A percentile compares a stretch with the other conserved stretches of the same genome.
Evolutionary conservation across 176 grass and related monocot species (phyloP).

Genomic region (Olyra latifolia): DNA sequence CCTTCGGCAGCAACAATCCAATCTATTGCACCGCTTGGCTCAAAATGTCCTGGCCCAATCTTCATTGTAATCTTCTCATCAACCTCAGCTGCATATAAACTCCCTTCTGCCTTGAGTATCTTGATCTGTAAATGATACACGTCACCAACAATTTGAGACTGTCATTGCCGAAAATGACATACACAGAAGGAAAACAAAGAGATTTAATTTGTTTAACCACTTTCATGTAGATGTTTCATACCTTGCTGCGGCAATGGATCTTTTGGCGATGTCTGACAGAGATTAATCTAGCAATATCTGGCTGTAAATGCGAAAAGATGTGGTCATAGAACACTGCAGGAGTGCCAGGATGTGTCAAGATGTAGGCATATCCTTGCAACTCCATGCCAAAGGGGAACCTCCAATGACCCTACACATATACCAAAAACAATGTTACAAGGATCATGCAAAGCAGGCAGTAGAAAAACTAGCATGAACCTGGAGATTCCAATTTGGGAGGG

Average conservation of each 20-base stretch:
- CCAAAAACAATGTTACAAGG: conserved; percentile 22
- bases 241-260: conserved; percentile 89
- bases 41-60: conserved; percentile 75
- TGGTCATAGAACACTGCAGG: conserved; percentile 95
- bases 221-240: conserved; percentile 24
- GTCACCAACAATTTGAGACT: neutral
- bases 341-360: conserved; percentile 94
- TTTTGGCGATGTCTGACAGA: conserved; percentile 53
- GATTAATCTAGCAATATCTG: conserved; percentile 76
- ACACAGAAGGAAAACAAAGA: neutral
- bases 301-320: conserved; percentile 75
- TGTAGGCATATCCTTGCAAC: conserved; percentile 98
- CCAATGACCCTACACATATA: conserved; percentile 86
- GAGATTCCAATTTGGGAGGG: neutral
- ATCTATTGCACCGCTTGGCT: conserved; percentile 57
- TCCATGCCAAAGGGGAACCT: conserved; percentile 93
- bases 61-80: conserved; percentile 79
- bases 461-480: neutral
- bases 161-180: neutral
- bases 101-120: conserved; percentile 81
- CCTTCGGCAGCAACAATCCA: conserved; percentile 80
- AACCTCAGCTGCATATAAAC: conserved; percentile 76
- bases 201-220: neutral
- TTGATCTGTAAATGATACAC: conserved; percentile 57
- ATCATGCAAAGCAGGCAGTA: neutral